These are phyloP conservation scores for Akanthomyces uredinophilus DNA, from an alignment of 2,329 filamentous ascomycete species.

Conservation along the genomic window DNA sequence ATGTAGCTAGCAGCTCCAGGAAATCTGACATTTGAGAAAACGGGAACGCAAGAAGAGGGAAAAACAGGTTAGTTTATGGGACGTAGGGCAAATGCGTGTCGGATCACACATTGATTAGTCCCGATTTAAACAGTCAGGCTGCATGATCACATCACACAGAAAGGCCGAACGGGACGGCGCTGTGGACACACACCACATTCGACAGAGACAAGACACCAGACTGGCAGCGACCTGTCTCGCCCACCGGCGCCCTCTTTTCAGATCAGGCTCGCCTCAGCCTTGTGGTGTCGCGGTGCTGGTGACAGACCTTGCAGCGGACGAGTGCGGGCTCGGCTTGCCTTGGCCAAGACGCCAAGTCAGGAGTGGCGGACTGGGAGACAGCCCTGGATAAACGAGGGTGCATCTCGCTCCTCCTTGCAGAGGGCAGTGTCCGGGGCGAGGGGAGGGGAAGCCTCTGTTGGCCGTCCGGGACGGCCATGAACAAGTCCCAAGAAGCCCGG, in stretches of 20 bases:
- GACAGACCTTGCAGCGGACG: background rate
- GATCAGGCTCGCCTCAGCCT: conserved; percentile 14
- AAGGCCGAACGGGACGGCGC: background rate
- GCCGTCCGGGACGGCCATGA: too few relatives aligned
- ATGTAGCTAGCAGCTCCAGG: background rate
- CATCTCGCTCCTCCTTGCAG: background rate
- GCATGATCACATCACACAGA: conserved; percentile 10
- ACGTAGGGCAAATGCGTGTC: background rate
- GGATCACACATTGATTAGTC: conserved; percentile 1
- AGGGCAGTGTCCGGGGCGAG: too few relatives aligned
- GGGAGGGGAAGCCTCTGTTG: background rate
- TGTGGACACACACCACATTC: background rate
- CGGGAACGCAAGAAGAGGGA: background rate
- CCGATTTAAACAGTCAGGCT: conserved; percentile 5
- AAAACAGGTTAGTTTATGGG: background rate
- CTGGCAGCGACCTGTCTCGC: background rate
- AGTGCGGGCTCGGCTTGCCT: background rate
- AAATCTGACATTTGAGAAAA: background rate
- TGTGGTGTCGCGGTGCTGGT: background rate
- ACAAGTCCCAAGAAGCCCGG: background rate
- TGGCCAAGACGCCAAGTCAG: conserved; percentile 6
- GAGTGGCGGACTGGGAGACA: conserved; percentile 2
- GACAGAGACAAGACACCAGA: background rate
- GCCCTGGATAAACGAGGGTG: conserved; percentile 2
- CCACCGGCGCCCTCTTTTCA: background rate